These are phyloP conservation scores for Scleroderma citrinum DNA, from an alignment of 768 basidiomycete species.

Conservation along the genomic window DNA sequence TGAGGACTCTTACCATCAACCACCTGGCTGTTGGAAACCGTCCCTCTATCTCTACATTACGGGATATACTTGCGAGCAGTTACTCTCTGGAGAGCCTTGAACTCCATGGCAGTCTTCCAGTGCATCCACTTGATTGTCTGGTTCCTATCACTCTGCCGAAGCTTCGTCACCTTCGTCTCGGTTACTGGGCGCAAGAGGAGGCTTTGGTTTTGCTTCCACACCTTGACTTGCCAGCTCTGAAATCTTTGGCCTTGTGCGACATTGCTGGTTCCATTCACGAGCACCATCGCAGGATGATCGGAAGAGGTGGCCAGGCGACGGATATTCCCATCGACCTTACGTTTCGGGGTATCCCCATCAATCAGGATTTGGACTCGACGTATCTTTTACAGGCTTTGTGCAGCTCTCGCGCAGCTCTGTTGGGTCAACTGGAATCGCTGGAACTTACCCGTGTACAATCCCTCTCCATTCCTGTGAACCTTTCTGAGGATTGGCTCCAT, in stretches of 20 bases:
- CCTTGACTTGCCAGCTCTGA: slow-evolving; percentile 2
- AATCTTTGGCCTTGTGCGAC: slow-evolving; percentile 2
- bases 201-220: not conserved
- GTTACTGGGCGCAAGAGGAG: slow-evolving; percentile 3
- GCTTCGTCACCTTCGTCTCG: slow-evolving; percentile 2
- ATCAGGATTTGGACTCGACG: not conserved
- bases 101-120: slow-evolving; percentile 3
- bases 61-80: not conserved
- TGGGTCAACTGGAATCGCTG: slow-evolving; percentile 4
- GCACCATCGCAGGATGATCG: not conserved
- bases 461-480: not conserved
- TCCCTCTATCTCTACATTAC: not conserved
- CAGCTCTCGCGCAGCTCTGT: not conserved
- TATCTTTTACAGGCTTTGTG: slow-evolving; percentile 1
- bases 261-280: not conserved
- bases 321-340: not conserved
- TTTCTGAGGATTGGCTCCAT: not conserved
- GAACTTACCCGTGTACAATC: not conserved
- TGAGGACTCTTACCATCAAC: slow-evolving; percentile 7
- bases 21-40: not conserved
- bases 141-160: slow-evolving; percentile 1
- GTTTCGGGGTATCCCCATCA: not conserved
- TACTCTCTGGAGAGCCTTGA: slow-evolving; percentile 4
- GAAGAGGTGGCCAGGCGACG: not conserved
- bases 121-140: not conserved